Evolutionary conservation across 139 green algal genomes (phyloP), one percentile per base, ranked within the genome.

Genomic region (Tetratostichococcus sp.): DNA sequence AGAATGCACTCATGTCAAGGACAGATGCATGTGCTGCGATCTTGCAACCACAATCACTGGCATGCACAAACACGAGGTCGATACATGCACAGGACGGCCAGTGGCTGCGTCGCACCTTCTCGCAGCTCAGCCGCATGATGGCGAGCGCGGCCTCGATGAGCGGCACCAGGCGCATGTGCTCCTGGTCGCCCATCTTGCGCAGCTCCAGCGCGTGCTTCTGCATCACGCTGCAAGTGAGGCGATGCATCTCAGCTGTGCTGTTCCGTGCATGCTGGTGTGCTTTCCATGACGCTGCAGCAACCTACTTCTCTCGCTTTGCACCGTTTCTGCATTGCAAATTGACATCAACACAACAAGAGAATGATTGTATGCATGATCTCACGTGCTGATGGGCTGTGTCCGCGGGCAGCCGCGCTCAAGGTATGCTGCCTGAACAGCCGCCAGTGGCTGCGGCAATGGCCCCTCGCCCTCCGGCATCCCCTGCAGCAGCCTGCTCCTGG

Each of bases 111-210:
- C n/a, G n/a, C 50, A 62, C 50, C 50, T 89, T 89, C 78, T 97
- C 91, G 76, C 88, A 94, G 35, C 79, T 86, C 11, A 97, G 87
- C 70, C 91, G 85, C 91, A 97, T 95, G 66, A 94, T 82, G 28
- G 88, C 88, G 28, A 97, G 85, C 1, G 88, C 87, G 2, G 73
- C 73, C 81, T 97, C 91, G 30, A 95, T 79, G 23, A 94, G 83
- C 1, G 83, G 86, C 39, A 94, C 86, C 6, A 92, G 79, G 5
- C 73, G 26, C 25, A 71, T 74, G 74, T 95, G 89, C n/a, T 88
- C 78, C n/a, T 69, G 57, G 43, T 59, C 32, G 6, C 43, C 34
- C 80, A 85, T 82, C 17, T 76, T 71, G 2, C 42, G 34, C 1
- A 84, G 76, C 57, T 91, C 87, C 79, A 84, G 75, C 19, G 66